Evolutionary conservation across 495 filamentous ascomycete genomes (phyloP).

Genomic region (Parachaetomium inaequale): DNA sequence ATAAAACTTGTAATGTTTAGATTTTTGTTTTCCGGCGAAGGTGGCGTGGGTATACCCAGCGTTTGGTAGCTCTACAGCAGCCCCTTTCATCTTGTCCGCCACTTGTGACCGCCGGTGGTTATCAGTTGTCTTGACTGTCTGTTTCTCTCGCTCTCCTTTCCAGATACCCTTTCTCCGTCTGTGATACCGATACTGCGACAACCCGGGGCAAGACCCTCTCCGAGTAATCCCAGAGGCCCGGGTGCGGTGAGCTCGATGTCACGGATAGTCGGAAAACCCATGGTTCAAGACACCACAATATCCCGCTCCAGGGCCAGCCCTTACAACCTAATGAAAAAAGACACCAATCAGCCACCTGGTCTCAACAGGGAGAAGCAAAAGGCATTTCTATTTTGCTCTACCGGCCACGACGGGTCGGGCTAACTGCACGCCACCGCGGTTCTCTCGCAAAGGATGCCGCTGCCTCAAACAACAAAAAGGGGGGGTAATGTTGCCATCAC

Average conservation of each 20-base stretch:
- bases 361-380: constrained; percentile 5
- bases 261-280: too few relatives aligned
- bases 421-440: constrained; percentile 11
- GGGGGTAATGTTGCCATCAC: constrained; percentile 7
- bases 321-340: constrained; percentile 23
- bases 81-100: background rate
- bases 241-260: too few relatives aligned
- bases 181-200: too few relatives aligned
- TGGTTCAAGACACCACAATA: background rate
- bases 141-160: background rate
- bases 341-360: constrained; percentile 25
- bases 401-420: constrained; percentile 15
- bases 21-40: background rate
- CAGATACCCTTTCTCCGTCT: too few relatives aligned
- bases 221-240: too few relatives aligned
- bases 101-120: background rate
- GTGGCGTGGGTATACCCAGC: background rate
- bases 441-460: background rate
- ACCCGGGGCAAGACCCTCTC: too few relatives aligned
- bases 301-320: background rate
- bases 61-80: background rate
- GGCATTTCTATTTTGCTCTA: constrained; percentile 38
- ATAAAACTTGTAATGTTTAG: background rate
- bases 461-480: background rate
- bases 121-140: background rate